Evolutionary conservation across 1,284 basidiomycete species (phyloP).

Genomic region (Phylloboletellus chloephorus): DNA sequence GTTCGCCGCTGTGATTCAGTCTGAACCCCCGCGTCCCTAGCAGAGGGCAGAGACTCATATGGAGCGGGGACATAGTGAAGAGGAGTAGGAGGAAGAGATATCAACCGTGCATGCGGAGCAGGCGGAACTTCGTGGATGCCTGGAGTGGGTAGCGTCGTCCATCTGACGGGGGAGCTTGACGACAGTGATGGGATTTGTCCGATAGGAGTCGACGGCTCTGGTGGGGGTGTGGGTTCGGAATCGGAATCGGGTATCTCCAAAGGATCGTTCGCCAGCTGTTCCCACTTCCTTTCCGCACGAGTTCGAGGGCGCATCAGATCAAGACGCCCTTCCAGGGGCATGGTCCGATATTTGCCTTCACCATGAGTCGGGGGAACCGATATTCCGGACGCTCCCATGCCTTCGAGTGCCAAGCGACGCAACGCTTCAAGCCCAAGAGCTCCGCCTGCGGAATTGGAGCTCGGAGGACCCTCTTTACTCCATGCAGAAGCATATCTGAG

Average conservation of each 20-base stretch:
- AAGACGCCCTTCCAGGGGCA: conserved; percentile 78
- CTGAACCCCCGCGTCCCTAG: conserved; percentile 23
- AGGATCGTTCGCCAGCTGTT: not conserved
- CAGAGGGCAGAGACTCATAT: conserved; percentile 10
- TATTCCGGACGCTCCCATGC: conserved; percentile 21
- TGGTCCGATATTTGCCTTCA: conserved; percentile 29
- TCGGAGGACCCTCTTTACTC: conserved; percentile 36
- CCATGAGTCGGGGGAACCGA: conserved; percentile 12
- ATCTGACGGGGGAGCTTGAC: conserved; percentile 24
- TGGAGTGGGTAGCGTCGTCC: conserved; percentile 49
- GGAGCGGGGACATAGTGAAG: conserved; percentile 19
- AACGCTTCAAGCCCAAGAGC: conserved; percentile 64
- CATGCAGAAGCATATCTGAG: conserved; percentile 26
- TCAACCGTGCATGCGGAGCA: conserved; percentile 33
- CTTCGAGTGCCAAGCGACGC: conserved; percentile 53
- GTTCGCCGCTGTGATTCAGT: conserved; percentile 8
- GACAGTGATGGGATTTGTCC: conserved; percentile 18
- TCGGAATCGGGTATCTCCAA: conserved; percentile 7
- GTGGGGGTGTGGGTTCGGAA: conserved; percentile 7
- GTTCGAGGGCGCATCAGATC: conserved; percentile 72
- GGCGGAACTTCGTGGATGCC: conserved; percentile 49
- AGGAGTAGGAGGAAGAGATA: conserved; percentile 33
- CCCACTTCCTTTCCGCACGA: conserved; percentile 29
- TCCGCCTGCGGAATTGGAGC: conserved; percentile 21
- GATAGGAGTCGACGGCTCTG: conserved; percentile 27